Base-by-base conservation (phyloP, 2,329 filamentous ascomycete genomes). In the Pseudodiploospora longispora region DNA sequence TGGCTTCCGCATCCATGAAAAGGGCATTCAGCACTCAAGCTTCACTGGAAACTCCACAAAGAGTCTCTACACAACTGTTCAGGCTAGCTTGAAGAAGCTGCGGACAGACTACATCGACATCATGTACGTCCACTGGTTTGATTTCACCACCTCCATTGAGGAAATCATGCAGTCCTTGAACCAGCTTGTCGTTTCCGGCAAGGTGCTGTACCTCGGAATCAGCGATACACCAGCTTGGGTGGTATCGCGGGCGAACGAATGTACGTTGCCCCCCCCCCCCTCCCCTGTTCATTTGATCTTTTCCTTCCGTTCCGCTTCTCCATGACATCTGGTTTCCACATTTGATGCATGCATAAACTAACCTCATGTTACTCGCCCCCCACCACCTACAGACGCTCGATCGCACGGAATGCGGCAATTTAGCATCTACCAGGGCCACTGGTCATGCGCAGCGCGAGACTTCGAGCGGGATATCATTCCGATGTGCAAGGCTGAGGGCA, bases 41-140 rank as follows among this genome's bases (percentile, higher is more conserved):
- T 61, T 58, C 44, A 46, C 45, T 12, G 69, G 69, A 6, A 71
- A 71, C 49, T 54, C 61, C 49, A 58, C 56, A 27, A 62, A 62
- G 36, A 60, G 52, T 33, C 45, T 72, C 42, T 52, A 61, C 37
- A 50, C 69, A 40, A 62, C 61, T 12, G 52, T 72, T n/a, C 50
- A 60, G 10, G 64, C 64, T 37, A 68, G 62, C 5, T 54, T 72
- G 27, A 55, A 52, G 37, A 70, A 70, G 47, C 58, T 73, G 27
- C 54, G 55, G 47, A 65, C 61, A 3, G 52, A 56, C 36, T 65
- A 59, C 28, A 56, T 65, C 39, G 61, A 64, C 41, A 38, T 59
- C 19, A 44, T 47, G 30, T 47, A 47, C 8, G 44, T 47, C 9
- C 44, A 47, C 30, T 46, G 35, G 4, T 60, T 57, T 57, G 57